Conservation (phyloP, 2,329 filamentous ascomycete species). For the Epicoccum nigrum region DNA sequence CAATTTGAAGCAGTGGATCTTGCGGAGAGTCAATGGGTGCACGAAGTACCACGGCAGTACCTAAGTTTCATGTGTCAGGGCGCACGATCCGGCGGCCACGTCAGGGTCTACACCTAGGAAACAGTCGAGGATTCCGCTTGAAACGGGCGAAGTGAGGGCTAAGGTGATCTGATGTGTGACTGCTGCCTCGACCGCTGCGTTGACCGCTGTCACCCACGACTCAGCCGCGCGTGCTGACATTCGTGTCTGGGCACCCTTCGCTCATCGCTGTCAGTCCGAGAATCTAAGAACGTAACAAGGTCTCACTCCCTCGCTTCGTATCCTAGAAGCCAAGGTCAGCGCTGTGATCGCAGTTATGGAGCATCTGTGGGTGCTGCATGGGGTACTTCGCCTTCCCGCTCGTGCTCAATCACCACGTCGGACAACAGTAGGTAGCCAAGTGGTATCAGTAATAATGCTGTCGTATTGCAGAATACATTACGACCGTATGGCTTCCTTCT, state of each 20-base stretch:
- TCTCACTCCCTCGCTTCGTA: conserved; percentile 23
- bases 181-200: conserved; percentile 8
- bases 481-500: conserved; percentile 22
- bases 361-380: not conserved
- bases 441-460: conserved; percentile 24
- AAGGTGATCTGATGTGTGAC: conserved; percentile 10
- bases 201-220: conserved; percentile 25
- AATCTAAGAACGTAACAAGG: conserved; percentile 16
- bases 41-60: conserved; percentile 10
- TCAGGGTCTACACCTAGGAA: conserved; percentile 18
- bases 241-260: conserved; percentile 16
- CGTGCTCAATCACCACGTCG: conserved; percentile 6
- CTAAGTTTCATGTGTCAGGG: conserved; percentile 12
- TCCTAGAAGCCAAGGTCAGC: conserved; percentile 8
- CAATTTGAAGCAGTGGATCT: conserved; percentile 11
- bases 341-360: conserved; percentile 3
- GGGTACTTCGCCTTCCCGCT: conserved; percentile 5
- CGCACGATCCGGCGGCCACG: conserved; percentile 23
- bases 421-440: conserved; percentile 11
- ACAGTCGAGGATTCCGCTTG: conserved; percentile 12
- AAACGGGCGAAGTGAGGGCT: conserved; percentile 17
- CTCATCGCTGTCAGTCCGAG: conserved; percentile 22
- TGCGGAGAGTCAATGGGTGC: conserved; percentile 20
- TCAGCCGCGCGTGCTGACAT: conserved; percentile 35
- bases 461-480: conserved; percentile 38